Evolutionary conservation across 2,329 filamentous ascomycete genomes (phyloP).

Genomic region (Cytospora piceicola): DNA sequence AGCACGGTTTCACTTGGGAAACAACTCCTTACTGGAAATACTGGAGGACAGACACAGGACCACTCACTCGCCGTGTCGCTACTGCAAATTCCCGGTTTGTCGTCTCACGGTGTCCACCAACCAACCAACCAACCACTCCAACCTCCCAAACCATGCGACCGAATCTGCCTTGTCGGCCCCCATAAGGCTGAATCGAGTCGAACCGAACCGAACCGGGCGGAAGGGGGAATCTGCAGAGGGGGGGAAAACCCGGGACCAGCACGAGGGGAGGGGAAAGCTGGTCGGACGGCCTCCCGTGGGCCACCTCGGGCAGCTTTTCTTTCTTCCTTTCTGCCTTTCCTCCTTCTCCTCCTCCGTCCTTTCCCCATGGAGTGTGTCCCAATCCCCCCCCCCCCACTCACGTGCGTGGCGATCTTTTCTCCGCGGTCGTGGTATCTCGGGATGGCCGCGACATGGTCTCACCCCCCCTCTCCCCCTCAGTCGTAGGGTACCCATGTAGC

Average conservation of each 20-base stretch:
- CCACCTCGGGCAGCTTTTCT: not conserved
- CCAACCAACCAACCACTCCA: too few species aligned
- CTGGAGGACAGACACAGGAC: not conserved
- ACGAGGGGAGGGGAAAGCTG: too few species aligned
- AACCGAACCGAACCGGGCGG: too few species aligned
- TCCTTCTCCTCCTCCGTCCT: not conserved
- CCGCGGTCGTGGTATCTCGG: not conserved
- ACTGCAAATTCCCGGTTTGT: not conserved
- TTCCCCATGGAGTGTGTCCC: too few species aligned
- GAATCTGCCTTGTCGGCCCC: constrained; percentile 15
- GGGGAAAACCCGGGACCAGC: not conserved
- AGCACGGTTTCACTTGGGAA: not conserved
- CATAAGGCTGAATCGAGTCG: constrained; percentile 16
- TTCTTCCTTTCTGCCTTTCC: not conserved
- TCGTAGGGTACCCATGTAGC: too few species aligned
- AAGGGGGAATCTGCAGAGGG: not conserved
- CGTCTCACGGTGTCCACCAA: not conserved
- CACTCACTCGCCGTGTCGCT: not conserved
- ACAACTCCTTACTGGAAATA: not conserved
- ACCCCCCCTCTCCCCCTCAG: too few species aligned
- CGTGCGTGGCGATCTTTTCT: not conserved
- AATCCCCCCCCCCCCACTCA: too few species aligned
- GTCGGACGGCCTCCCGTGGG: too few species aligned
- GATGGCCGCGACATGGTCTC: too few species aligned
- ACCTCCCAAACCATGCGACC: not conserved